A percentile compares a stretch with the other conserved stretches of the same genome.
These are phyloP conservation scores for Cercospora canescens DNA, from an alignment of 2,329 filamentous ascomycete species.

Conservation along the genomic window DNA sequence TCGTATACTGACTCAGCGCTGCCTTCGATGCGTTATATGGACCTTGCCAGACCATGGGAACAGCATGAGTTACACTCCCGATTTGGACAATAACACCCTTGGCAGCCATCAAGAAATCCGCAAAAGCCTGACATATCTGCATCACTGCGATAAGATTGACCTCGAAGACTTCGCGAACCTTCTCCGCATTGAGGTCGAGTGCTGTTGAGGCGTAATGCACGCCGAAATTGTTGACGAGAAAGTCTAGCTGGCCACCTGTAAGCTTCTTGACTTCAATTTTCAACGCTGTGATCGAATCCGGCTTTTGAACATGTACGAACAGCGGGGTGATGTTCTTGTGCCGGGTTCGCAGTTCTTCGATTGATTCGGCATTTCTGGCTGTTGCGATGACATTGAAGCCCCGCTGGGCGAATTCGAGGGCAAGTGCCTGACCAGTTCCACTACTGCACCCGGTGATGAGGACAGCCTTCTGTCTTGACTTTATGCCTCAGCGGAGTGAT, in stretches of 20 bases:
- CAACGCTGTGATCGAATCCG: constrained; percentile 50
- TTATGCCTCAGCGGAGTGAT: not conserved
- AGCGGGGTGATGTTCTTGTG: not conserved
- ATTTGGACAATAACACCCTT: constrained; percentile 48
- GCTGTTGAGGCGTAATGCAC: constrained; percentile 52
- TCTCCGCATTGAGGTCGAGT: constrained; percentile 53
- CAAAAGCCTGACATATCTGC: constrained; percentile 57
- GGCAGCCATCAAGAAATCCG: constrained; percentile 52
- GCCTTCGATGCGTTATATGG: constrained; percentile 62
- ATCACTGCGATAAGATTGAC: constrained; percentile 61
- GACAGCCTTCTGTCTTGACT: not conserved
- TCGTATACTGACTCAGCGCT: constrained; percentile 58
- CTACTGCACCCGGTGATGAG: not conserved
- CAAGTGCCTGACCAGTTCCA: not conserved
- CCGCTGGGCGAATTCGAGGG: not conserved
- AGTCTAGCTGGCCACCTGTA: constrained; percentile 53
- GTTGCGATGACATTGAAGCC: not conserved
- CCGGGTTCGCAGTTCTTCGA: not conserved
- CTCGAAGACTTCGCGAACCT: constrained; percentile 51
- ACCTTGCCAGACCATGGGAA: constrained; percentile 45
- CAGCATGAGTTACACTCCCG: constrained; percentile 46
- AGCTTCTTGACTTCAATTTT: constrained; percentile 48
- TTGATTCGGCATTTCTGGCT: not conserved
- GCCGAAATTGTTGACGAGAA: constrained; percentile 61
- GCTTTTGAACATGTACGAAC: not conserved